A percentile compares a stretch with the other conserved stretches of the same genome.
Evolutionary conservation across 139 green algal genomes (phyloP).

Genomic region (Coelastrella sp.): DNA sequence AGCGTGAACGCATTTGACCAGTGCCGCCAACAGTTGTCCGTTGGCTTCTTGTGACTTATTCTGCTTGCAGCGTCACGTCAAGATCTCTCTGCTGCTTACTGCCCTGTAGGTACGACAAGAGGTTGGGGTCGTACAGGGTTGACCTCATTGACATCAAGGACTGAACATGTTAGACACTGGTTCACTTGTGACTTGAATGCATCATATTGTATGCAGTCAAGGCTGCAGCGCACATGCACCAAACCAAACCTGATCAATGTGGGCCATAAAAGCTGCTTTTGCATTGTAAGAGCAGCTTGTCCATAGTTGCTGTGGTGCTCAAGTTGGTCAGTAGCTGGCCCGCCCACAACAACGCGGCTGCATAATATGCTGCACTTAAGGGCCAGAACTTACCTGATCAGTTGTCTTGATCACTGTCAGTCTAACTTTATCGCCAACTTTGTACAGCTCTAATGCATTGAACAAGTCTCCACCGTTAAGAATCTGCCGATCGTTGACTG

Average conservation of each 20-base stretch:
- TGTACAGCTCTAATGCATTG: slow-evolving; percentile 49
- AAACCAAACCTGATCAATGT: no score
- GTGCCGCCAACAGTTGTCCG: not conserved
- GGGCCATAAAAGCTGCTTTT: no score
- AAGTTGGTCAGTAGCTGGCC: no score
- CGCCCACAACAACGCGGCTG: no score
- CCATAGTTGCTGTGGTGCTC: no score
- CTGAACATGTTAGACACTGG: no score
- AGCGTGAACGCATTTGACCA: not conserved
- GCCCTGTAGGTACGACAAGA: not conserved
- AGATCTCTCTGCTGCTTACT: not conserved
- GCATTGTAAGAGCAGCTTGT: no score
- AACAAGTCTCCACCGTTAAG: slow-evolving; percentile 53
- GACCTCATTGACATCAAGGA: no score
- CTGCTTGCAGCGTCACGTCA: slow-evolving; percentile 5
- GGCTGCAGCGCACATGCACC: no score
- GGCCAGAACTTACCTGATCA: slow-evolving; percentile 21
- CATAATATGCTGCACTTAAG: not conserved
- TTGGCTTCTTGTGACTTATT: slow-evolving; percentile 17
- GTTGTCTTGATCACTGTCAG: slow-evolving; percentile 46
- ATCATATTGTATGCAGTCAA: no score
- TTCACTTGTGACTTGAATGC: no score
- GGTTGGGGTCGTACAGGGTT: no score
- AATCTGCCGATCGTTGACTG: slow-evolving; percentile 40
- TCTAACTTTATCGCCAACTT: slow-evolving; percentile 49